Percentiles rank a stretch among this genome's conserved stretches.
phyloP scores from a whole-genome alignment of 2,329 filamentous ascomycete genomes.

The Daldinia eschscholtzii region DNA sequence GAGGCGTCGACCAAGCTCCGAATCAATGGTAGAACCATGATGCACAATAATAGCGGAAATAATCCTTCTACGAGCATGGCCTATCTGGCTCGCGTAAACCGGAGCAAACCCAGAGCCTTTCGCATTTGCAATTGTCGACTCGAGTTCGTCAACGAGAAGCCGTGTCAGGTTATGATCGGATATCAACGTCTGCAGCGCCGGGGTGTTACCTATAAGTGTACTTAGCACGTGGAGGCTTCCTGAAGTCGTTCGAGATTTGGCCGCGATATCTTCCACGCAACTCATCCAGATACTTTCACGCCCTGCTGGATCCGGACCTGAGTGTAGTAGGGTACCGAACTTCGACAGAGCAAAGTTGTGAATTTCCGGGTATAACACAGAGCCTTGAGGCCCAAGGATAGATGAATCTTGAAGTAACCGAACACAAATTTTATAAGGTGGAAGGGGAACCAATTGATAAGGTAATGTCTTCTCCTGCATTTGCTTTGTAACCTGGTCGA shows the following conservation, averaged over 20 bases:
- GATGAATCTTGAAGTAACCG: slow-evolving; percentile 80
- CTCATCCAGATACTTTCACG: slow-evolving; percentile 72
- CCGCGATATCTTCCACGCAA: slow-evolving; percentile 76
- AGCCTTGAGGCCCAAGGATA: slow-evolving; percentile 64
- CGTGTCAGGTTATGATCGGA: slow-evolving; percentile 71
- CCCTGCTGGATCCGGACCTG: slow-evolving; percentile 66
- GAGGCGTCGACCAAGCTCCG: slow-evolving; percentile 71
- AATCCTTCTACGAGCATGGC: slow-evolving; percentile 68
- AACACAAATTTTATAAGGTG: slow-evolving; percentile 67
- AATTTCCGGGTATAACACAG: slow-evolving; percentile 71
- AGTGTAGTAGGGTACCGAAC: slow-evolving; percentile 70
- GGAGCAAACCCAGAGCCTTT: slow-evolving; percentile 57
- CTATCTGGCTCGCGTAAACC: slow-evolving; percentile 63
- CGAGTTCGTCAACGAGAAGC: slow-evolving; percentile 74
- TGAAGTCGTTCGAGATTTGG: slow-evolving; percentile 72
- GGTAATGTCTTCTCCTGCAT: slow-evolving; percentile 58
- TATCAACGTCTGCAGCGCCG: slow-evolving; percentile 69
- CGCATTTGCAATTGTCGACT: slow-evolving; percentile 63
- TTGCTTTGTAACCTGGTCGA: slow-evolving; percentile 67
- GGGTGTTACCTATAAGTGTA: slow-evolving; percentile 61
- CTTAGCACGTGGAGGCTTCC: slow-evolving; percentile 79
- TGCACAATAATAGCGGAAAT: slow-evolving; percentile 68
- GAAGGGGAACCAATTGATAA: slow-evolving; percentile 33
- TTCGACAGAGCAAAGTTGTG: slow-evolving; percentile 73
- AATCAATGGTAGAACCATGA: slow-evolving; percentile 72